These are phyloP conservation scores for Saccharomycopsis guyanensis DNA, from an alignment of 805 yeast genomes.

Conservation along the genomic window DNA sequence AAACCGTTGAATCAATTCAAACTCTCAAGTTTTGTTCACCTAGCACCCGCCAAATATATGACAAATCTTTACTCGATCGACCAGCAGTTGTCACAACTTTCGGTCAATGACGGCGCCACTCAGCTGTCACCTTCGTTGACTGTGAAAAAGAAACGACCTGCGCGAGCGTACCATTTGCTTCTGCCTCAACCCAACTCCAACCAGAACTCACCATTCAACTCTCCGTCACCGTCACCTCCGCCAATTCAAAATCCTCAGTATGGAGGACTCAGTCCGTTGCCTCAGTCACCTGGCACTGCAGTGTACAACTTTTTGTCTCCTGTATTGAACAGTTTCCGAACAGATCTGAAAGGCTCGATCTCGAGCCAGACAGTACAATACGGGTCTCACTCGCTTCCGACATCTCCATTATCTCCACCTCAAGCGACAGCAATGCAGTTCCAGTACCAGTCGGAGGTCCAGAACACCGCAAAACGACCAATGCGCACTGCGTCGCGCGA, in stretches of 20 bases:
- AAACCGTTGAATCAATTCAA: too few relatives aligned
- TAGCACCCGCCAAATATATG: too few relatives aligned
- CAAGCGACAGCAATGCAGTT: slow-evolving; percentile 30
- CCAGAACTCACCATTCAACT: too few relatives aligned
- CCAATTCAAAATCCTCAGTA: background rate
- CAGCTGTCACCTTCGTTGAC: background rate
- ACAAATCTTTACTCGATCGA: slow-evolving; percentile 3
- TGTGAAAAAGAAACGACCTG: slow-evolving; percentile 14
- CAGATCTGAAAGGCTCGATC: background rate
- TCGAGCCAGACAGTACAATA: too few relatives aligned
- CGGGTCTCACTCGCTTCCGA: slow-evolving; percentile 15
- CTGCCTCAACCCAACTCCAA: slow-evolving; percentile 7
- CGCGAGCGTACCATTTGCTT: slow-evolving; percentile 15
- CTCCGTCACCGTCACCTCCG: too few relatives aligned
- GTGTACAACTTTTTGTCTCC: background rate
- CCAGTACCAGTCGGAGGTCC: slow-evolving; percentile 17
- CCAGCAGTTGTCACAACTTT: slow-evolving; percentile 3
- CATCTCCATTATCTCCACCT: slow-evolving; percentile 19
- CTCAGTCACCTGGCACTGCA: background rate
- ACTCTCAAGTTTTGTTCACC: too few relatives aligned
- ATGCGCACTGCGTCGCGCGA: background rate
- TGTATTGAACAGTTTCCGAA: background rate
- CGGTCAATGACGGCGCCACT: background rate
- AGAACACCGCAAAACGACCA: background rate
- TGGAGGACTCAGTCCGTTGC: background rate